A percentile compares a stretch with the other conserved stretches of the same genome.
phyloP scores from a whole-genome alignment of 768 basidiomycete species.

The Suillus luteus region DNA sequence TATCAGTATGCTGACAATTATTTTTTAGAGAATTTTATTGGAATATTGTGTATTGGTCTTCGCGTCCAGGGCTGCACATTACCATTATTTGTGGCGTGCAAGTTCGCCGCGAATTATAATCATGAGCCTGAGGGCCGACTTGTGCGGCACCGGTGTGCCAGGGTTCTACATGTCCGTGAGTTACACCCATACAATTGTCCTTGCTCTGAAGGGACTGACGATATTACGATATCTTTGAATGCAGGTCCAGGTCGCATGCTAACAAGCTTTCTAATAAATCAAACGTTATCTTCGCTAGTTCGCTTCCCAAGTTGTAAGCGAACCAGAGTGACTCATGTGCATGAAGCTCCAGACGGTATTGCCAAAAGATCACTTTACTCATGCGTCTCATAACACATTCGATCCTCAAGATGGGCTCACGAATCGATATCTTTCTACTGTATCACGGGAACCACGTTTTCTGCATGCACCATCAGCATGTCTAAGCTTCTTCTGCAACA shows the following conservation, averaged over 20 bases:
- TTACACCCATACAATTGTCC: not conserved
- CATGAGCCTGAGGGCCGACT: too few species aligned
- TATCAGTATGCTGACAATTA: not conserved
- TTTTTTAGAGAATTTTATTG: not conserved
- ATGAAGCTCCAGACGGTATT: not conserved
- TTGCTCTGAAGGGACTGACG: not conserved
- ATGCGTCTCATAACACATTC: not conserved
- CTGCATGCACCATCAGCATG: slow-evolving; percentile 27
- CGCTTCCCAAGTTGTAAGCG: not conserved
- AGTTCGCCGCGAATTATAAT: not conserved
- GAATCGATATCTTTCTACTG: not conserved
- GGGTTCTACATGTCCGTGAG: not conserved
- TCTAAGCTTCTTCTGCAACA: slow-evolving; percentile 23
- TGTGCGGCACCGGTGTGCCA: too few species aligned
- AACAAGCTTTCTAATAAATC: not conserved
- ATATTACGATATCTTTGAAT: not conserved
- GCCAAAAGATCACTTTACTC: not conserved
- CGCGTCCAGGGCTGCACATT: not conserved
- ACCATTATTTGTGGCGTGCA: not conserved
- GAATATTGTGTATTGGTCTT: not conserved
- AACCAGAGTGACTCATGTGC: too few species aligned
- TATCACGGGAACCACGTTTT: slow-evolving; percentile 29
- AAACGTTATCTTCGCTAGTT: not conserved
- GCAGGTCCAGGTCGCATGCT: not conserved
- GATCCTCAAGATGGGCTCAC: not conserved